Evolutionary conservation across 441 rosid genomes (phyloP).

Genomic region (Corymbia calophylla): DNA sequence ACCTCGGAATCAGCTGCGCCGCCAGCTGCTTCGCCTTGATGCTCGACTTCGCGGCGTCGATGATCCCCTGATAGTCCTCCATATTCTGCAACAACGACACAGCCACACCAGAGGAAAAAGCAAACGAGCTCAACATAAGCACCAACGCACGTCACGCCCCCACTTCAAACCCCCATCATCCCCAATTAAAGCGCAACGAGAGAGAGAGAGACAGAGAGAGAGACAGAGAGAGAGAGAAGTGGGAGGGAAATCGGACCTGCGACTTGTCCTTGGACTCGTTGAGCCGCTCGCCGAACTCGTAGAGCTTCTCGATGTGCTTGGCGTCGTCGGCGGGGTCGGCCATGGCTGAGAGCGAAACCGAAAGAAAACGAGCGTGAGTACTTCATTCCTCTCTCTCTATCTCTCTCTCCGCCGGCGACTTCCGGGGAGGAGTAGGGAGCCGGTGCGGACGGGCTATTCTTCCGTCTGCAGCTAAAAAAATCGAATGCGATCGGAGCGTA

Average conservation of each 20-base stretch:
- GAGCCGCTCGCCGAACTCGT: conserved; percentile 92
- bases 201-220: background rate
- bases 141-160: background rate
- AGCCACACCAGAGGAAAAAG: background rate
- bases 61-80: conserved; percentile 80
- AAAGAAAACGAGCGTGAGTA: background rate
- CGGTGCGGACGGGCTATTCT: background rate
- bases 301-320: conserved; percentile 82
- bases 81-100: conserved; percentile 42
- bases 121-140: background rate
- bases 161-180: background rate
- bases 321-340: conserved; percentile 41
- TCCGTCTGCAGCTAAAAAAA: background rate
- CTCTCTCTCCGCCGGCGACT: background rate
- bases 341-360: background rate
- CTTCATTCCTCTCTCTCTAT: background rate
- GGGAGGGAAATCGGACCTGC: conserved; percentile 31
- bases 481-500: background rate
- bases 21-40: conserved; percentile 89
- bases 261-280: conserved; percentile 93
- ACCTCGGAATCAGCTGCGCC: conserved; percentile 97
- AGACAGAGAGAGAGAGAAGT: background rate
- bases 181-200: background rate
- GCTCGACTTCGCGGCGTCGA: conserved; percentile 67
- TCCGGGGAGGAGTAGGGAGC: background rate